These are phyloP conservation scores for Aschersonia sp. DNA, from an alignment of 2,329 filamentous ascomycete genomes.

Conservation along the genomic window DNA sequence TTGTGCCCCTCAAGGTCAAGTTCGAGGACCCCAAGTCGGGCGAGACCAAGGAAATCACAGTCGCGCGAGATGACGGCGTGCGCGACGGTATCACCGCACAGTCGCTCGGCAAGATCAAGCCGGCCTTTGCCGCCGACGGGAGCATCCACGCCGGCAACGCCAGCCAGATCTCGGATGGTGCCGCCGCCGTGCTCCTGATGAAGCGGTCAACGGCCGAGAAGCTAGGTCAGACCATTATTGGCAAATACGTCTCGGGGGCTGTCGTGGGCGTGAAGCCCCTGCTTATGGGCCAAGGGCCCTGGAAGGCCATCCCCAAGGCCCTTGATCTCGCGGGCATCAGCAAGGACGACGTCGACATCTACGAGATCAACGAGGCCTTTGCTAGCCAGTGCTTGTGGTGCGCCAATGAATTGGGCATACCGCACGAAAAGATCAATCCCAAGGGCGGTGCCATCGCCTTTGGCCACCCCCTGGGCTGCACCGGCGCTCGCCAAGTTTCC, in stretches of 20 bases:
- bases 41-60: constrained; percentile 70
- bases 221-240: constrained; percentile 77
- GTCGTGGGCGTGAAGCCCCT: constrained; percentile 83
- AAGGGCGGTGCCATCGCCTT: constrained; percentile 96
- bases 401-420: constrained; percentile 72
- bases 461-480: constrained; percentile 88
- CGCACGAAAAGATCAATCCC: constrained; percentile 82
- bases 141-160: constrained; percentile 95
- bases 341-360: constrained; percentile 90
- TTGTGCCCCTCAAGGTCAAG: constrained; percentile 72
- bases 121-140: constrained; percentile 83
- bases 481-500: constrained; percentile 83
- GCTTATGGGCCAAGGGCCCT: constrained; percentile 92
- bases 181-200: constrained; percentile 91
- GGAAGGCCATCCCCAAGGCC: constrained; percentile 88
- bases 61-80: constrained; percentile 77
- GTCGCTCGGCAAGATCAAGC: constrained; percentile 77
- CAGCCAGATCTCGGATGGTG: constrained; percentile 88
- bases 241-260: constrained; percentile 79
- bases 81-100: constrained; percentile 75
- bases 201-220: constrained; percentile 79
- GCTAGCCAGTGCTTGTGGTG: constrained; percentile 92
- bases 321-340: constrained; percentile 75
- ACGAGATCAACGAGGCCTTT: constrained; percentile 98
- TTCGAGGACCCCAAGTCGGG: constrained; percentile 84